phyloP scores from a whole-genome alignment of 306 rosid species.

The Begonia masoniana region DNA sequence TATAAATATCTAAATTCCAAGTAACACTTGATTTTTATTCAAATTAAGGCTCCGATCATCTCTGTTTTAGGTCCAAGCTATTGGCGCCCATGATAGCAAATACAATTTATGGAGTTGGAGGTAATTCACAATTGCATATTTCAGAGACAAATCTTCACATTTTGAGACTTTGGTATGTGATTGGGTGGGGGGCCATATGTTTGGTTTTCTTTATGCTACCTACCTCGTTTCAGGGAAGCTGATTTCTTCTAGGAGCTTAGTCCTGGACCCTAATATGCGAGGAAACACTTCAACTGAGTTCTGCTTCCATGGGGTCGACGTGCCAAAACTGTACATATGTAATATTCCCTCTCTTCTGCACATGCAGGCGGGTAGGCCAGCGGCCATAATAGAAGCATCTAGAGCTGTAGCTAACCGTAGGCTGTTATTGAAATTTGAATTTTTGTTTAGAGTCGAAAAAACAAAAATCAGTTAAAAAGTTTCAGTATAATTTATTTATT shows the following conservation, averaged over 20 bases:
- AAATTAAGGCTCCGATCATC: constrained; percentile 2
- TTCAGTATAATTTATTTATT: constrained; percentile 23
- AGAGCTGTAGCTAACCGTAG: constrained; percentile 47
- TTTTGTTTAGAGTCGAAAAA: constrained; percentile 8
- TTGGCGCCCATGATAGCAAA: constrained; percentile 69
- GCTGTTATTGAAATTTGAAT: constrained; percentile 22
- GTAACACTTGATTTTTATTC: too few species aligned
- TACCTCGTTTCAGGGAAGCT: background rate
- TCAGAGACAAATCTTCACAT: background rate
- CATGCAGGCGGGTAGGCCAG: constrained; percentile 53
- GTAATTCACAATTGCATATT: constrained; percentile 16
- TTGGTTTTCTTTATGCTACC: too few species aligned
- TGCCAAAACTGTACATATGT: constrained; percentile 60
- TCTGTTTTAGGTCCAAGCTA: constrained; percentile 57
- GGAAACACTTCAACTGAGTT: constrained; percentile 15
- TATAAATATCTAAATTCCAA: too few species aligned
- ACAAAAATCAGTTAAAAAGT: constrained; percentile 7
- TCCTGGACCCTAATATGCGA: constrained; percentile 13
- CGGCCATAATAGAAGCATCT: constrained; percentile 46
- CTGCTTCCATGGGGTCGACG: constrained; percentile 16
- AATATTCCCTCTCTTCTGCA: constrained; percentile 46
- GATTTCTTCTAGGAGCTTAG: constrained; percentile 14
- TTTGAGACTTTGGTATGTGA: background rate
- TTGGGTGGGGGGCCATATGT: too few species aligned
- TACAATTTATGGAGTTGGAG: constrained; percentile 16